Percentiles rank a stretch among this genome's conserved stretches.
Evolutionary conservation across 2,329 filamentous ascomycete genomes (phyloP).

Genomic region (Venturia nashicola): DNA sequence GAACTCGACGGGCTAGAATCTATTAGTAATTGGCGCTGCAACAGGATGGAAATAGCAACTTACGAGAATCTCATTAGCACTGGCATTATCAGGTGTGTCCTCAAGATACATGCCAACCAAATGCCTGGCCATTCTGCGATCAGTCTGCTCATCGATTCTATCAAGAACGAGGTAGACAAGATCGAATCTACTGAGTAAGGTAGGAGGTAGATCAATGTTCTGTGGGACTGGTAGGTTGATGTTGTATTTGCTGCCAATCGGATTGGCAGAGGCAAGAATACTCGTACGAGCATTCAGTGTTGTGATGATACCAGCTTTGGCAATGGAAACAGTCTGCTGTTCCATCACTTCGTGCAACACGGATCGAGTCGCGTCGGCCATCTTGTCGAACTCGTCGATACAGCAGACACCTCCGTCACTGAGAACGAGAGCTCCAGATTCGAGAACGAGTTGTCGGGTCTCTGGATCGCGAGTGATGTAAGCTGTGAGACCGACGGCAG

Average conservation of each 20-base stretch:
- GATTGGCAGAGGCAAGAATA: slow-evolving; percentile 93
- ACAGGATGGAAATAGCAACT: slow-evolving; percentile 23
- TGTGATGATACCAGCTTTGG: slow-evolving; percentile 67
- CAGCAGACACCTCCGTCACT: slow-evolving; percentile 67
- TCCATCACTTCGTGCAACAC: slow-evolving; percentile 74
- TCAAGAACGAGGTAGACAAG: slow-evolving; percentile 94
- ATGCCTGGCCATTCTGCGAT: slow-evolving; percentile 82
- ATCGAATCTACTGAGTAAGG: slow-evolving; percentile 89
- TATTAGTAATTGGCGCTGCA: slow-evolving; percentile 9
- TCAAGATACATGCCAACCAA: slow-evolving; percentile 94
- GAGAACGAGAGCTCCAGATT: slow-evolving; percentile 61
- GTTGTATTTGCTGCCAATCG: slow-evolving; percentile 96
- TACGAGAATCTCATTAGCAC: slow-evolving; percentile 67
- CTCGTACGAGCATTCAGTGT: slow-evolving; percentile 92
- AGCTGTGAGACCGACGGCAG: slow-evolving; percentile 64
- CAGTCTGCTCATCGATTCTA: slow-evolving; percentile 77
- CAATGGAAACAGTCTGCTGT: slow-evolving; percentile 67
- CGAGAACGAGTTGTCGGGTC: slow-evolving; percentile 59
- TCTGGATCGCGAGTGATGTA: slow-evolving; percentile 66
- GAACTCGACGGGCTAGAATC: slow-evolving; percentile 73
- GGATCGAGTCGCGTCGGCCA: slow-evolving; percentile 62
- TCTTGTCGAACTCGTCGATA: slow-evolving; percentile 72
- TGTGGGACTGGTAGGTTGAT: slow-evolving; percentile 89
- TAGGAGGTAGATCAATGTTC: slow-evolving; percentile 95
- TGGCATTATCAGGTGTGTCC: slow-evolving; percentile 79